A percentile compares a stretch with the other conserved stretches of the same genome.
These are phyloP conservation scores for Exophiala mesophila DNA, from an alignment of 2,329 filamentous ascomycete genomes.

Conservation along the genomic window DNA sequence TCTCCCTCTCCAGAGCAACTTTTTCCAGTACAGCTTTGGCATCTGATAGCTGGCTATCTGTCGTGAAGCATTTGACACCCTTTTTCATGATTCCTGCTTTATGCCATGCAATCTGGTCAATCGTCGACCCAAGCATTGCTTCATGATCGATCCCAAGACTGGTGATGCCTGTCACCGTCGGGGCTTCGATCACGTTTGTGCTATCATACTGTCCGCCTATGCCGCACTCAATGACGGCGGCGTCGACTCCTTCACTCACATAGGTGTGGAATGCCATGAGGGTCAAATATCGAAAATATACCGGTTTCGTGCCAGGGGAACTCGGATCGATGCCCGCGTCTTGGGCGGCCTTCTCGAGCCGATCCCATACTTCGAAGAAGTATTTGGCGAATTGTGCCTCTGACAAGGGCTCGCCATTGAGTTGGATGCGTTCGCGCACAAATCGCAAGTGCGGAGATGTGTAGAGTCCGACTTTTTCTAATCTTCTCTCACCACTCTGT, in stretches of 20 bases:
- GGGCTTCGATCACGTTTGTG: conserved; percentile 74
- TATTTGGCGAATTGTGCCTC: conserved; percentile 66
- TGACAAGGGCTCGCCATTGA: conserved; percentile 66
- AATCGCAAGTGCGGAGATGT: conserved; percentile 82
- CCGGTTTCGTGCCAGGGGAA: conserved; percentile 64
- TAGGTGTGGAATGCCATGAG: conserved; percentile 84
- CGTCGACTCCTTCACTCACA: conserved; percentile 66
- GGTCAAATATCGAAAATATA: conserved; percentile 89
- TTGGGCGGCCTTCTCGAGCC: conserved; percentile 50
- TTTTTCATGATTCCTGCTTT: conserved; percentile 82
- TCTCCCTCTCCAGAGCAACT: conserved; percentile 48
- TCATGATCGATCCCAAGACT: conserved; percentile 83
- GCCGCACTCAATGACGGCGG: conserved; percentile 84
- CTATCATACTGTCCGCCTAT: conserved; percentile 92
- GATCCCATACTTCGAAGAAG: conserved; percentile 82
- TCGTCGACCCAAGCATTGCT: conserved; percentile 70
- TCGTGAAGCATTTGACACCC: conserved; percentile 59
- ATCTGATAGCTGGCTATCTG: conserved; percentile 46
- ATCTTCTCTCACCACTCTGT: conserved; percentile 28
- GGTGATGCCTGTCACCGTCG: conserved; percentile 68
- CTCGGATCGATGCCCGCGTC: conserved; percentile 47
- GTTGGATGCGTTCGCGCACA: conserved; percentile 77
- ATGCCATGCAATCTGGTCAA: conserved; percentile 84
- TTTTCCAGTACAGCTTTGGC: conserved; percentile 54
- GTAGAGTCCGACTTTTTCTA: conserved; percentile 67